Percentiles rank a stretch among this genome's conserved stretches.
Evolutionary conservation across 2,329 filamentous ascomycete species (phyloP).

Genomic region (Shiraia sp.): DNA sequence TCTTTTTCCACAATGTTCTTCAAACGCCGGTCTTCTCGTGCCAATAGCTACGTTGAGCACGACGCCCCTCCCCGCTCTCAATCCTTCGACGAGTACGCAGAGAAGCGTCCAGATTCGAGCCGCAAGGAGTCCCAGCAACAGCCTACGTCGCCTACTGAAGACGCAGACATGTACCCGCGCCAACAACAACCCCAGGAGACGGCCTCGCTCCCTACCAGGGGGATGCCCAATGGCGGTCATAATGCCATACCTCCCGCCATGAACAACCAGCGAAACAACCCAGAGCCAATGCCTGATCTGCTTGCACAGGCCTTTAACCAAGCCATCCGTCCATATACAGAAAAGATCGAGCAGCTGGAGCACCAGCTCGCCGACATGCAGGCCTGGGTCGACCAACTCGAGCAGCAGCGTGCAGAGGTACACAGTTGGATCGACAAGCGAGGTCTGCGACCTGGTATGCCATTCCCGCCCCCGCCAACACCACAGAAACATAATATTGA

Average conservation of each 20-base stretch:
- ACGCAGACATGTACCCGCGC: conserved; percentile 52
- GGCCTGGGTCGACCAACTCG: conserved; percentile 55
- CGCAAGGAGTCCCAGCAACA: conserved; percentile 41
- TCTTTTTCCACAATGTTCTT: conserved; percentile 50
- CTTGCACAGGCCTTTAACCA: conserved; percentile 58
- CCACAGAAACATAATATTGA: too few species aligned
- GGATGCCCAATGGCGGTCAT: conserved; percentile 21
- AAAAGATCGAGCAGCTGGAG: conserved; percentile 57
- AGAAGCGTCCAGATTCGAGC: conserved; percentile 46
- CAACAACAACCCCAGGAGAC: conserved; percentile 47
- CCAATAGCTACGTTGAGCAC: conserved; percentile 55
- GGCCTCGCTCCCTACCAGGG: conserved; percentile 20
- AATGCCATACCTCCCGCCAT: conserved; percentile 26
- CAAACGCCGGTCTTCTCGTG: conserved; percentile 53
- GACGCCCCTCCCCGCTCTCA: conserved; percentile 47
- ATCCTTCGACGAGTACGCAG: conserved; percentile 46
- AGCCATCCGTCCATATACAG: conserved; percentile 56
- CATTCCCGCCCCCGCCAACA: too few species aligned
- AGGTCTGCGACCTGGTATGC: conserved; percentile 55
- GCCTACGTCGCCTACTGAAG: conserved; percentile 30
- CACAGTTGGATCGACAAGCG: conserved; percentile 61
- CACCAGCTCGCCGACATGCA: conserved; percentile 55
- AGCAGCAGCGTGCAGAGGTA: conserved; percentile 56
- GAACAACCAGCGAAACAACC: conserved; percentile 28
- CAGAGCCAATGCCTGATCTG: conserved; percentile 55